Base-by-base conservation (phyloP, 1,284 basidiomycete species). In the Rhizoctonia solani region DNA sequence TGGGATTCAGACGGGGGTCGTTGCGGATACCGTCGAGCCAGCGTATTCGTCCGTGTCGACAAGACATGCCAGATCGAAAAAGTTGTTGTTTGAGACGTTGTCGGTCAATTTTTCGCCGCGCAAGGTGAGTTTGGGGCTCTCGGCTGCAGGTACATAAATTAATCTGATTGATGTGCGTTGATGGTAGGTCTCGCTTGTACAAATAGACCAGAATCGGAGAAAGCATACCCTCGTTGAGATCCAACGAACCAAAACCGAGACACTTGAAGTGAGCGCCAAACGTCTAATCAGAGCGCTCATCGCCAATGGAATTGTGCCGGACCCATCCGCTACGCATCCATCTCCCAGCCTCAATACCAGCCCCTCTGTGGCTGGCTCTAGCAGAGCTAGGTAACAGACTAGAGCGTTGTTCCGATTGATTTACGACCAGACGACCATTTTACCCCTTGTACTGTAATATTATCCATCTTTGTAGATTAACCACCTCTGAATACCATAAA, bases 71-170 rank as follows among this genome's bases (percentile, higher is more conserved):
- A 72, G 11, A 30, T 32, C 66, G 29, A 69, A 46, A 27, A 42
- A 63, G 47, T 42, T 90, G 13, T 80, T 83, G 0, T 89, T 89
- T 74, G 72, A 77, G 21, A 72, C 75, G 5, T 77, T 90, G 16
- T 81, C 83, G 3, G 77, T 86, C 23, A 81, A 83, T 4, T 87
- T 89, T 74, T 83, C 83, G 4, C 80, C 85, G 1, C 77, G 86
- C 30, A 81, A 79, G 53, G 84, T 70, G 84, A 0, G 86, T 84
- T 1, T 90, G 19, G 75, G 86, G 23, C 74, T 85, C 27, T 39
- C 37, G 8, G 37, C 37, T 8, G 16, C 32, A 44, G 41, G 41
- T 44, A n/a, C 14, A 44, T 44, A 44, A 4, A 16, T 44, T n/a
- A 19, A 30, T 44, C 21, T 19, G 23, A 6, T 61, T 61, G 41